These are phyloP conservation scores for Cercospora sp. DNA, from an alignment of 2,329 filamentous ascomycete genomes.

Conservation along the genomic window DNA sequence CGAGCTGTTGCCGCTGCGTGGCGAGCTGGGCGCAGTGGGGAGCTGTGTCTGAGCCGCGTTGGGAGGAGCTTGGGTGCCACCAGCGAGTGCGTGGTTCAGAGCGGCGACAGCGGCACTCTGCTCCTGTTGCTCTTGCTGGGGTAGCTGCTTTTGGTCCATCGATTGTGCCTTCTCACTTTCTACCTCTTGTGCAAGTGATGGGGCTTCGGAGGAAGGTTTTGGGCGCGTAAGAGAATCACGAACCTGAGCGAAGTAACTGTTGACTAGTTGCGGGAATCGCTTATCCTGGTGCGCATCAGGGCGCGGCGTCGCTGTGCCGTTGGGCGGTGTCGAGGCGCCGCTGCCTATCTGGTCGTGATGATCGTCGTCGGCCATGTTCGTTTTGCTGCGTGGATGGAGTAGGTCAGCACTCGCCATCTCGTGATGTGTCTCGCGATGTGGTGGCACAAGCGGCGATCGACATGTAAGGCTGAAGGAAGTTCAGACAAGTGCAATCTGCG, in stretches of 20 bases:
- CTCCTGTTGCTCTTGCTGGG: constrained; percentile 24
- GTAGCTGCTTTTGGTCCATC: constrained; percentile 21
- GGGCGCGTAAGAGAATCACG: constrained; percentile 67
- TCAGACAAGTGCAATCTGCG: constrained; percentile 11
- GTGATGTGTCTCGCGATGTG: constrained; percentile 17
- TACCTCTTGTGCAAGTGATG: constrained; percentile 36
- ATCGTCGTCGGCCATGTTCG: constrained; percentile 58
- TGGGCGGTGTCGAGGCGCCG: constrained; percentile 80
- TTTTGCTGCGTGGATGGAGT: constrained; percentile 34
- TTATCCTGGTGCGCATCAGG: constrained; percentile 87
- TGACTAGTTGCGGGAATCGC: constrained; percentile 88
- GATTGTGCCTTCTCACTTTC: constrained; percentile 17
- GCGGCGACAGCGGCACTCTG: constrained; percentile 25
- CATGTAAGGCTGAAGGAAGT: constrained; percentile 19
- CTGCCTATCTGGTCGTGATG: constrained; percentile 75
- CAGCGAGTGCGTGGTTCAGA: constrained; percentile 26
- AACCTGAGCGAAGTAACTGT: constrained; percentile 99
- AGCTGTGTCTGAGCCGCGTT: constrained; percentile 24
- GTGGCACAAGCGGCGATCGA: constrained; percentile 24
- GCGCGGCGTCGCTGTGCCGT: constrained; percentile 80
- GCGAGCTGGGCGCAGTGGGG: constrained; percentile 42
- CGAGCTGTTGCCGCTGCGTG: constrained; percentile 27
- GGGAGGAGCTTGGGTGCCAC: constrained; percentile 15
- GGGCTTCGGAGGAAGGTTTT: constrained; percentile 32
- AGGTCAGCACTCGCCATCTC: constrained; percentile 35